Evolutionary conservation across 768 basidiomycete genomes (phyloP), one percentile per base, ranked within the genome.

Genomic region (Suillus sp.): DNA sequence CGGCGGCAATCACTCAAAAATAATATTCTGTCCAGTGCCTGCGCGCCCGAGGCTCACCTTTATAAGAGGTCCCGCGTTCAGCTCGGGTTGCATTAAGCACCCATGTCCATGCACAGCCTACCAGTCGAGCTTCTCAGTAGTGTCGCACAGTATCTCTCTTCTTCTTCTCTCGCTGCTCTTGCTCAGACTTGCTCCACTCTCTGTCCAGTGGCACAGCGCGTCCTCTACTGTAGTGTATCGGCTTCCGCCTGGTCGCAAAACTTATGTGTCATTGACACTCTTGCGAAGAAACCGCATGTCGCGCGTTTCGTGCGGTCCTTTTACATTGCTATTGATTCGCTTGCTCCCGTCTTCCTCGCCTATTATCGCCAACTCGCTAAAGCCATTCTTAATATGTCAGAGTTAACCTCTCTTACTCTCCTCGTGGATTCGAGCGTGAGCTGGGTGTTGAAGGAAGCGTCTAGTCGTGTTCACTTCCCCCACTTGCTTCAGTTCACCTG

Each of bases 291-390:
- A 27, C 84, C 86, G n/a, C 75, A 76, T 60, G 72, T 92, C 69
- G 89, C 90, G 0, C 78, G 75, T 65, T 77, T 81, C 70, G 91
- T 93, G 60, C 83, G 87, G 68, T 77, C 81, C 35, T 86, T 92
- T 68, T 74, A 84, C 68, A 72, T 92, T 69, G 80, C 81, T 63
- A 66, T 88, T 61, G 78, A 79, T 72, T 70, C 81, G 56, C 67
- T 69, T 59, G 67, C 78, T 27, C 70, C 75, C 32, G 53, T 82
- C 70, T 80, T 85, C 68, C 75, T 70, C 50, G 61, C 79, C 3
- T 86, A 85, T 71, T 85, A 85, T 73, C 64, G 50, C 68, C 71
- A 74, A 59, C 83, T 91, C 61, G 75, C 80, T 50, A 62, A 64
- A 42, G 90, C 89, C 9, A 77, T 93, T 48, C 73, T 77, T 20